Evolutionary conservation across 192 early-diverging fungal species (phyloP), one percentile per base, ranked within the genome.

Genomic region (Chytriomyces sp.): DNA sequence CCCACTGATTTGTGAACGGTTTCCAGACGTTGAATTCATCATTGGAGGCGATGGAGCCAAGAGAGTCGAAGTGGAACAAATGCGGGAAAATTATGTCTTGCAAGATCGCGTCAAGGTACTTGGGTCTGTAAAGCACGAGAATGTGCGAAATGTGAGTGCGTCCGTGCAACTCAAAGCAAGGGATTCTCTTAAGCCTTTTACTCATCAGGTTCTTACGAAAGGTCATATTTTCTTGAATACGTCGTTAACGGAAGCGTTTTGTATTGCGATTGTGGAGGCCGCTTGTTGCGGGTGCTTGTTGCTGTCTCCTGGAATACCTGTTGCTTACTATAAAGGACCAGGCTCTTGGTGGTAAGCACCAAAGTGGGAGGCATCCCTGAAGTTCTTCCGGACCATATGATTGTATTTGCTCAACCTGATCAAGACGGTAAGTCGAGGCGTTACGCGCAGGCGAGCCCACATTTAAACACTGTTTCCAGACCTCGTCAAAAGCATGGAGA

Each of bases 161-260:
- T 39, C 30, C 7, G 19, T 30, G 53, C 49, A 37, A 5, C 4
- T 26, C 7, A 37, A 19, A 14, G 19, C 59, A 12, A 3, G 28
- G 28, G 22, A 8, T 63, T 61, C 32, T n/a, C 32, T 31, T 8
- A 3, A 63, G 17, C 17, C 19, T 22, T 3, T 22, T 10, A 22
- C 30, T 39, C 33, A 53, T 26, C 58, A 85, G 80, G 77, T 87
- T 28, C 82, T 99, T 22, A 88, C 93, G 10, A 89, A 94, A 58
- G 97, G 97, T 12, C 89, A 97, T 61, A 96, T 99, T 14, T 99
- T 96, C 73, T 78, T 99, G 31, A 99, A 99, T 73, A 98, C 97
- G 31, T 94, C 93, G 41, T 82, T 98, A 77, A 99, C 96, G 1
- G 97, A 99, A 73, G 97, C 97, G 5, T 99, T 99, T 73, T 97